Evolutionary conservation across 371 early-diverging fungal genomes (phyloP).

Genomic region (Amoeboaphelidium occidentale): DNA sequence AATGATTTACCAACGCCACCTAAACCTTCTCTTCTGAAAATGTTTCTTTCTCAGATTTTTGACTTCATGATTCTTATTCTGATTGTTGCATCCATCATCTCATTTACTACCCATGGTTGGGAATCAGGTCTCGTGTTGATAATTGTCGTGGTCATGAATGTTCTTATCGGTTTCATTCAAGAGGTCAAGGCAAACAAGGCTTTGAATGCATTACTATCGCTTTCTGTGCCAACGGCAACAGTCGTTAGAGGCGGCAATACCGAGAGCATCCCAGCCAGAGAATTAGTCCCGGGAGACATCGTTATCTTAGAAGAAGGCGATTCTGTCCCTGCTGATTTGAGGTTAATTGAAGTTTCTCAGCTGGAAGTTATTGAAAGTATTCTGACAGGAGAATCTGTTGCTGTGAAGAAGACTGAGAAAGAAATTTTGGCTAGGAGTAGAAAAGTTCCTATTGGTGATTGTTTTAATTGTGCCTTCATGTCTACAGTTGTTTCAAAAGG

Average conservation of each 20-base stretch:
- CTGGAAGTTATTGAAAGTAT: constrained; percentile 61
- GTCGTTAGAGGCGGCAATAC: constrained; percentile 54
- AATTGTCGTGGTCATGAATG: constrained; percentile 44
- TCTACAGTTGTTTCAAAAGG: constrained; percentile 49
- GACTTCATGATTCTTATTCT: constrained; percentile 61
- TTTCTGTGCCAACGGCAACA: constrained; percentile 24
- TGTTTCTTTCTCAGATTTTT: constrained; percentile 45
- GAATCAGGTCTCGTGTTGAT: constrained; percentile 35
- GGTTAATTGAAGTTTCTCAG: constrained; percentile 51
- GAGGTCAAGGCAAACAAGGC: constrained; percentile 71
- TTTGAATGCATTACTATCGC: constrained; percentile 49
- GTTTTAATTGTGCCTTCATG: constrained; percentile 65
- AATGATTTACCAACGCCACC: constrained; percentile 46
- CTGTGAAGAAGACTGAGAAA: constrained; percentile 29
- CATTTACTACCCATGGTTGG: constrained; percentile 23
- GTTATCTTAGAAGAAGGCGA: constrained; percentile 62
- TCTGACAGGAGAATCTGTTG: constrained; percentile 58
- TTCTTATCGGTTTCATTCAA: constrained; percentile 57
- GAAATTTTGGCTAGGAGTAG: constrained; percentile 19
- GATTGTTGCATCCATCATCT: constrained; percentile 36
- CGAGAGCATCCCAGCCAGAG: constrained; percentile 29
- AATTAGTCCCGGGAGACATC: constrained; percentile 66
- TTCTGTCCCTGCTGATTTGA: constrained; percentile 60
- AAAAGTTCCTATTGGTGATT: constrained; percentile 49
- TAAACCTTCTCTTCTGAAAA: constrained; percentile 33